A percentile compares a stretch with the other conserved stretches of the same genome.
These are phyloP conservation scores for Fusarium sp. DNA, from an alignment of 2,329 filamentous ascomycete species.

Conservation along the genomic window DNA sequence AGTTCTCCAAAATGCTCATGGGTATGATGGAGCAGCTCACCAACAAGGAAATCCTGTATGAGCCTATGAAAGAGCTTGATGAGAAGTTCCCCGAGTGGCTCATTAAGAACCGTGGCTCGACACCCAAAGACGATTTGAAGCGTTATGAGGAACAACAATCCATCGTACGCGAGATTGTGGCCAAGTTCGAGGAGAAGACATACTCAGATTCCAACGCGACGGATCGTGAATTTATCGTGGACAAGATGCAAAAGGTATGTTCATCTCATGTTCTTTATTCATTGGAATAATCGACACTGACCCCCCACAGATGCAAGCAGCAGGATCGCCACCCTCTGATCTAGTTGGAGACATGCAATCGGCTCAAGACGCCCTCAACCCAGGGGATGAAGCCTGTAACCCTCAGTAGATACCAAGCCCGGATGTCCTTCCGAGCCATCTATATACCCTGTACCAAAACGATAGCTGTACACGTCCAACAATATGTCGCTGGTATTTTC, in stretches of 20 bases:
- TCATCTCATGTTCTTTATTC: background rate
- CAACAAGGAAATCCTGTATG: constrained; percentile 97
- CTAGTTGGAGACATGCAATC: constrained; percentile 90
- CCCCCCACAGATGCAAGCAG: constrained; percentile 86
- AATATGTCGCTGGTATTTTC: constrained; percentile 32
- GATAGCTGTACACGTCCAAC: constrained; percentile 45
- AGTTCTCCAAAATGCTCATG: constrained; percentile 94
- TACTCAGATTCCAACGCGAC: constrained; percentile 86
- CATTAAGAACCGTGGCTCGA: constrained; percentile 76
- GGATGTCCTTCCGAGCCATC: constrained; percentile 39
- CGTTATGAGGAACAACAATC: constrained; percentile 84
- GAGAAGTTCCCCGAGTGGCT: constrained; percentile 95
- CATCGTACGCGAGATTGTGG: constrained; percentile 87
- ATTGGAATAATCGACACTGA: constrained; percentile 5
- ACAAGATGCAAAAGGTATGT: constrained; percentile 95
- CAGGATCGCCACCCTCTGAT: constrained; percentile 89
- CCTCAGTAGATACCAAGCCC: constrained; percentile 63
- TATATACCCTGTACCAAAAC: constrained; percentile 48
- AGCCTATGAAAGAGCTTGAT: constrained; percentile 97
- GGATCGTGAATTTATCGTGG: constrained; percentile 93
- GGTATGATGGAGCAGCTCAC: constrained; percentile 99
- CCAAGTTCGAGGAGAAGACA: constrained; percentile 83
- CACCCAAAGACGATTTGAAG: constrained; percentile 77
- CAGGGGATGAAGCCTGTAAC: constrained; percentile 71
- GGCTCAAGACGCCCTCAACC: constrained; percentile 77